Evolutionary conservation across 2,329 filamentous ascomycete genomes (phyloP), one percentile per base, ranked within the genome.

Genomic region (Xylariaceae sp.): DNA sequence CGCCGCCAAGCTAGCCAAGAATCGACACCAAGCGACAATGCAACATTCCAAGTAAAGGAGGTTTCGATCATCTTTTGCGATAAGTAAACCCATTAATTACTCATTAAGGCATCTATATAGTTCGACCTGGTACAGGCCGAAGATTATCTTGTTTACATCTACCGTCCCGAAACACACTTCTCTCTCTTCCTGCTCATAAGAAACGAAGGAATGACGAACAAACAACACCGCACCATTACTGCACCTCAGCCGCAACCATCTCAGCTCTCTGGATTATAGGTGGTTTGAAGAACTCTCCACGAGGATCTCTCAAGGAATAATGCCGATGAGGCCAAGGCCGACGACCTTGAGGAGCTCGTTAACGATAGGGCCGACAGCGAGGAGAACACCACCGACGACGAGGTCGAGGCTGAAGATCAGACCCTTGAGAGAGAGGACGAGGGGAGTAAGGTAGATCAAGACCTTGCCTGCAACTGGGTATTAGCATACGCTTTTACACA

Each of bases 321-420:
- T 56, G 36, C 57, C 65, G 4, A 66, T 58, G 17, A 69, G 64
- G 3, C 62, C 65, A n/a, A 69, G 56, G 7, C 65, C 66, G 28
- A 69, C 65, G 9, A 64, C 63, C 52, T 56, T 60, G 28, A 69
- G 64, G 19, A 69, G 64, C 50, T 69, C 63, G 46, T 67, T 60
- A 26, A 53, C 64, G 36, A 65, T 62, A 46, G 54, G 50, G 40
- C 57, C 63, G 17, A 69, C 65, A n/a, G 58, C 61, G 36, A 65
- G 19, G 11, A 69, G 64, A 12, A 64, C 45, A 11, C 64, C 60
- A 14, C 60, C 53, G 14, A 69, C 64, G n/a, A 67, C 65, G 28
- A 55, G 51, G 56, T 68, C 64, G 29, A 69, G 65, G 11, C 60
- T 58, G 59, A 65, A 67, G n/a, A 67, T 19, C 5, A 62, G 51